Evolutionary conservation across 495 filamentous ascomycete genomes (phyloP).

Genomic region (Letharia lupina): DNA sequence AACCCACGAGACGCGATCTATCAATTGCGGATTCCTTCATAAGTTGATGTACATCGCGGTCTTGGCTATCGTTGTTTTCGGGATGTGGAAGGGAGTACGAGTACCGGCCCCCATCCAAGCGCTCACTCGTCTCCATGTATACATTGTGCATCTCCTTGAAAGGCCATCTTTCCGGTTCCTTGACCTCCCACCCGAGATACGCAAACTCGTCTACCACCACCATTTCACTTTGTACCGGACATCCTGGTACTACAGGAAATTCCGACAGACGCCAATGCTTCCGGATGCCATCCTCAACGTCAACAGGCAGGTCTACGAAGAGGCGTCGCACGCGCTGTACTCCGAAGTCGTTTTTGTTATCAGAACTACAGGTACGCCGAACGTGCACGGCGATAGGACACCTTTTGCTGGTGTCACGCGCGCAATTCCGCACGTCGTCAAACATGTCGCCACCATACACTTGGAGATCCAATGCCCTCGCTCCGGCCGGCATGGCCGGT

Average conservation of each 20-base stretch:
- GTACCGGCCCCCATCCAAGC: neutral
- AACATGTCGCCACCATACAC: neutral
- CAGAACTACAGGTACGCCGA: neutral
- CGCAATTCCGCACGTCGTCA: neutral
- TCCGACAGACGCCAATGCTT: neutral
- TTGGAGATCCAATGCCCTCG: neutral
- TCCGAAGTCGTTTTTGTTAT: neutral
- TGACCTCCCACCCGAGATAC: slow-evolving; percentile 8
- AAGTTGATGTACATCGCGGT: neutral
- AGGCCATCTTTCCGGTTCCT: slow-evolving; percentile 1
- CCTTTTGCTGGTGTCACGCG: neutral
- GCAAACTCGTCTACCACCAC: neutral
- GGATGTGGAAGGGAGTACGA: neutral
- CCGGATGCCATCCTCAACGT: neutral
- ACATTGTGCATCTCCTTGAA: neutral
- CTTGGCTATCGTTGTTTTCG: neutral
- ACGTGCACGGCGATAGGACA: neutral
- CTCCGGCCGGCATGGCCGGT: neutral
- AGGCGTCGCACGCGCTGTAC: neutral
- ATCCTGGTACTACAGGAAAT: too few relatives aligned
- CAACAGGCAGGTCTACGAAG: neutral
- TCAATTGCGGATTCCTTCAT: neutral
- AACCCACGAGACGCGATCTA: neutral
- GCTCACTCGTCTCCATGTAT: neutral
- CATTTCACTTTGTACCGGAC: neutral